Evolutionary conservation across 139 green algal species (phyloP).

Genomic region (Auxenochlorella pyrenoidosa): DNA sequence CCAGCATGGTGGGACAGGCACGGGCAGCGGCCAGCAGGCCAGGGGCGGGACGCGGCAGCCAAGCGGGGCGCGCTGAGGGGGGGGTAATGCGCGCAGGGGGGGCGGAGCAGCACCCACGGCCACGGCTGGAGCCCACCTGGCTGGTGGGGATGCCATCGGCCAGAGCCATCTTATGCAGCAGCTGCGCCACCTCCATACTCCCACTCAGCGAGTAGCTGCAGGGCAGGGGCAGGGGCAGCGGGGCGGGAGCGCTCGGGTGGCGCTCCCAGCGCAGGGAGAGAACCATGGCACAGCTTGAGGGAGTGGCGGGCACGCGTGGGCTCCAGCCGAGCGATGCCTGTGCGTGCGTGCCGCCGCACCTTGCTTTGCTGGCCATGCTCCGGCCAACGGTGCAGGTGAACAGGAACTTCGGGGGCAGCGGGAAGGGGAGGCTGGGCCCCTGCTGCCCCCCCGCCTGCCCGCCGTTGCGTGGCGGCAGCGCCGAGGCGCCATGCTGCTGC

Average conservation of each 20-base stretch:
- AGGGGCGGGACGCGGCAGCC: too few relatives aligned
- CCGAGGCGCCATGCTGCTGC: slow-evolving; percentile 1
- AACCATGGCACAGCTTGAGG: too few relatives aligned
- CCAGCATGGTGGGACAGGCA: too few relatives aligned
- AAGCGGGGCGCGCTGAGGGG: too few relatives aligned
- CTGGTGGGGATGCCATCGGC: slow-evolving; percentile 30
- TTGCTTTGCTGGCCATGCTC: slow-evolving; percentile 39
- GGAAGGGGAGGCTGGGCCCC: slow-evolving; percentile 45
- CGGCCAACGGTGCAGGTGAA: slow-evolving; percentile 91
- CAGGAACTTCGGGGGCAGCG: slow-evolving; percentile 78
- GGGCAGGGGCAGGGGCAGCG: not conserved
- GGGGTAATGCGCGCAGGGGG: not conserved
- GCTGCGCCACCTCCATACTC: slow-evolving; percentile 57
- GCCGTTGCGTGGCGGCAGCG: slow-evolving; percentile 24
- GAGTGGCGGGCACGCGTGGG: too few relatives aligned
- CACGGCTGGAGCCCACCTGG: not conserved
- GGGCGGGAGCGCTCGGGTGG: not conserved
- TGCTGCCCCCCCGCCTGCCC: slow-evolving; percentile 3
- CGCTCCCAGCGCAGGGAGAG: too few relatives aligned
- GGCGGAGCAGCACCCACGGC: not conserved
- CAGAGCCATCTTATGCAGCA: slow-evolving; percentile 61
- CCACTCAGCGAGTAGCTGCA: slow-evolving; percentile 58
- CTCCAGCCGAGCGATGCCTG: too few relatives aligned
- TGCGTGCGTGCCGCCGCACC: not conserved
- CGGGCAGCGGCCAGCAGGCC: too few relatives aligned